Evolutionary conservation across 345 rosid species (phyloP), one percentile per base, ranked within the genome.

Genomic region (Streptanthus diversifolius): DNA sequence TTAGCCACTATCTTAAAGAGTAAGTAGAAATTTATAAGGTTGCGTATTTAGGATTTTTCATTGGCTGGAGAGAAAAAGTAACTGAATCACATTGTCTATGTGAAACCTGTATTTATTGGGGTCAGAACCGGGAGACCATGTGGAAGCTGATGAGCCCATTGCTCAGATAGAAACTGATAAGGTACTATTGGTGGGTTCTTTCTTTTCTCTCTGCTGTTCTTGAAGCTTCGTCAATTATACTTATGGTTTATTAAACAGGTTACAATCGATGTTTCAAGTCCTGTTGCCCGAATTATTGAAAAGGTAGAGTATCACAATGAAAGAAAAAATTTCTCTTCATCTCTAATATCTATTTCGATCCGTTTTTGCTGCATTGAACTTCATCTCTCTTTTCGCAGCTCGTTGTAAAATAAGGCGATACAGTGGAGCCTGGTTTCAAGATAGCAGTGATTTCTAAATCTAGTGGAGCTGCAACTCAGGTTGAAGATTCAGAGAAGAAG

Each of bases 151-250:
- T 74, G 97, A 93, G 74, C 80, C 90, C 29, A 90, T 90, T 82
- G 97, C 97, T 49, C 97, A 93, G 71, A 88, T 93, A 54, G 98
- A 93, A 77, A 93, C 98, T 1, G 97, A 93, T 80, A 93, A 93
- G 89, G 98, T 93, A 74, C n/a, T 11, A 25, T 66, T 7, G 25
- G 5, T 3, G 29, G 29, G 7, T 24, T 56, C 54, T 15, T 36
- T 36, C 25, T 19, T 32, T 17, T 14, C 33, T 25, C 6, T 8
- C 52, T 33, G 11, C 21, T 24, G 13, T 25, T 68, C 58, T 63
- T 41, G 55, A 45, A 17, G 39, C 17, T 30, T 30, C 10, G 11
- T 43, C 35, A 25, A 15, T 33, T 7, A 5, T 43, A 13, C 4
- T 21, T 15, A 9, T 24, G 29, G 15, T 52, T 15, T 14, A 27